Conservation (phyloP, 2,329 filamentous ascomycete genomes). For the Ophiostoma australiae region DNA sequence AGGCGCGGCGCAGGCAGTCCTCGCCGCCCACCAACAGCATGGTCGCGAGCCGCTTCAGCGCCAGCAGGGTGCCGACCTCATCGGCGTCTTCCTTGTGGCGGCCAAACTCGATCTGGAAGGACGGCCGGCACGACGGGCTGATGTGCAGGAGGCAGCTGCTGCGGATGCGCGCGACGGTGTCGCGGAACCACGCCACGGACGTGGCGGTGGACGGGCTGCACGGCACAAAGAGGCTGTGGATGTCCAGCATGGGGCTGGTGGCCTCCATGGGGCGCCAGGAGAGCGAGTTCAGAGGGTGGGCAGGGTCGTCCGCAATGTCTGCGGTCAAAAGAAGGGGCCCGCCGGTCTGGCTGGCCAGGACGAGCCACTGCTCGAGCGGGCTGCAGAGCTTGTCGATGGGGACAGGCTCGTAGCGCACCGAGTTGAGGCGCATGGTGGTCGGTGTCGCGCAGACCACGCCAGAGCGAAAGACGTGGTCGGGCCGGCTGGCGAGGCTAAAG, state of each 20-base stretch:
- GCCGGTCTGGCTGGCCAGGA: neutral
- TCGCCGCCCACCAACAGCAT: neutral
- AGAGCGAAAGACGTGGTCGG: neutral
- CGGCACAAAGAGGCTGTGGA: neutral
- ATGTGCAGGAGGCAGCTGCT: neutral
- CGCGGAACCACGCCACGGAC: neutral
- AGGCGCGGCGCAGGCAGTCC: neutral
- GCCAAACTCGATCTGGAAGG: neutral
- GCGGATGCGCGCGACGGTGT: neutral
- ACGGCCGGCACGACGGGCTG: slow-evolving; percentile 1
- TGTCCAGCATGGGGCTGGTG: neutral
- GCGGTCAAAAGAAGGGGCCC: too few species aligned
- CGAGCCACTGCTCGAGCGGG: neutral
- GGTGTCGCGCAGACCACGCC: neutral
- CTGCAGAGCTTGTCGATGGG: neutral
- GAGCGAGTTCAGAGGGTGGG: neutral
- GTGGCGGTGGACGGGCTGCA: neutral
- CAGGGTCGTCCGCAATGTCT: neutral
- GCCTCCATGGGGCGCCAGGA: neutral
- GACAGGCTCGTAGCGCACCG: neutral
- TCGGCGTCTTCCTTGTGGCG: neutral
- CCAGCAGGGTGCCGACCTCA: neutral
- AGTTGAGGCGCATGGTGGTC: neutral
- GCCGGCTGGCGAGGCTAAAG: neutral
- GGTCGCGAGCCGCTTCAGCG: slow-evolving; percentile 1